Evolutionary conservation across 2,329 filamentous ascomycete species (phyloP).

Genomic region (Fusarium sacchari): DNA sequence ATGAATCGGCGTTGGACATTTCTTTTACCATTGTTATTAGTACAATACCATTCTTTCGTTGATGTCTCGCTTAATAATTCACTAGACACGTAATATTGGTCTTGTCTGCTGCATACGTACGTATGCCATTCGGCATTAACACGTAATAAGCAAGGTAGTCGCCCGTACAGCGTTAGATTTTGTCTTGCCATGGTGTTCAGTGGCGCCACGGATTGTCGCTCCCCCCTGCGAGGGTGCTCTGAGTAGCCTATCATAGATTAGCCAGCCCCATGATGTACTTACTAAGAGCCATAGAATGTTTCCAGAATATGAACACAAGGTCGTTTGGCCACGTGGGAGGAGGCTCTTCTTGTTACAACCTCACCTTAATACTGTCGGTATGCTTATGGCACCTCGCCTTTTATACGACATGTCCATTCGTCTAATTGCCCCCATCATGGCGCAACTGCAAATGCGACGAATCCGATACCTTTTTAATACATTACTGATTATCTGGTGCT

Average conservation of each 20-base stretch:
- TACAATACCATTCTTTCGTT: background rate
- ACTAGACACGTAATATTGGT: too few species aligned
- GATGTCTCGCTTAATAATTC: rapidly evolving
- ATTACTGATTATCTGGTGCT: background rate
- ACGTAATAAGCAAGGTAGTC: background rate
- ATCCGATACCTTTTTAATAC: rapidly evolving
- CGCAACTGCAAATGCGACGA: rapidly evolving
- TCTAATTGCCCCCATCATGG: background rate
- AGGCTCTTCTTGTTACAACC: background rate
- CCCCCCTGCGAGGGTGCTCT: rapidly evolving
- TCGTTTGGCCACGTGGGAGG: background rate
- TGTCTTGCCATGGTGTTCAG: background rate
- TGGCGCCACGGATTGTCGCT: too few species aligned
- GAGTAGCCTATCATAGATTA: too few species aligned
- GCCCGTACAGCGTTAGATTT: background rate
- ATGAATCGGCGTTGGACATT: background rate
- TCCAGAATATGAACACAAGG: background rate
- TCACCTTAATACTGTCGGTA: rapidly evolving
- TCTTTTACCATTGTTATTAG: background rate
- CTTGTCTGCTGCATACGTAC: rapidly evolving
- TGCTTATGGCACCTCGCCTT: too few species aligned
- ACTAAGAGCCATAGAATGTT: background rate
- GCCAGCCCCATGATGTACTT: background rate
- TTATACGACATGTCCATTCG: too few species aligned
- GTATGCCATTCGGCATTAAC: too few species aligned